A percentile compares a stretch with the other conserved stretches of the same genome.
These are phyloP conservation scores for Penicillium canescens DNA, from an alignment of 495 filamentous ascomycete genomes.

Conservation along the genomic window DNA sequence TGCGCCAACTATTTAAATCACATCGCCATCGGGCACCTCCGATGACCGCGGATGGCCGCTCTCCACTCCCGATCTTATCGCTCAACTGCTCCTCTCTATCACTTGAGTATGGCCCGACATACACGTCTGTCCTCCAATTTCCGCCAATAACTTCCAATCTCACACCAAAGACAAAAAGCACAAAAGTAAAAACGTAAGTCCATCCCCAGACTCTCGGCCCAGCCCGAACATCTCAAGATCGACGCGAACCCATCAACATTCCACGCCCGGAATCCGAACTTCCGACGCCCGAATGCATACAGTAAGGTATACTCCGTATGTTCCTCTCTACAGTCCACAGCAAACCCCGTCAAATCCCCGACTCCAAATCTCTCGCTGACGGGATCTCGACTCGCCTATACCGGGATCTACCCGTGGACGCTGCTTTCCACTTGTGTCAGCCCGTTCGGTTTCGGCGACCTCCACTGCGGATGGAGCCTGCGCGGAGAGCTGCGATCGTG, in stretches of 20 bases:
- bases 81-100: slow-evolving; percentile 1
- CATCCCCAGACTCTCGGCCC: slow-evolving; percentile 17
- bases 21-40: slow-evolving; percentile 42
- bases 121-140: too few relatives aligned
- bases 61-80: slow-evolving; percentile 36
- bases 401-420: background rate
- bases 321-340: background rate
- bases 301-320: too few relatives aligned
- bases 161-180: too few relatives aligned
- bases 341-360: background rate
- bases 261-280: slow-evolving; percentile 19
- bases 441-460: slow-evolving; percentile 13
- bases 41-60: slow-evolving; percentile 42
- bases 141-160: too few relatives aligned
- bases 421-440: background rate
- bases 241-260: slow-evolving; percentile 1
- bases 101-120: too few relatives aligned
- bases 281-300: slow-evolving; percentile 19
- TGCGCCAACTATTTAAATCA: slow-evolving; percentile 11
- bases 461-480: slow-evolving; percentile 3
- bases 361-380: too few relatives aligned
- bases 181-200: too few relatives aligned
- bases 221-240: slow-evolving; percentile 4
- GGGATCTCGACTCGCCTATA: background rate
- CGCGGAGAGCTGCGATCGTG: slow-evolving; percentile 7